Evolutionary conservation across 352 stramenopile genomes (phyloP).

Genomic region (Phytophthora podocarpi): DNA sequence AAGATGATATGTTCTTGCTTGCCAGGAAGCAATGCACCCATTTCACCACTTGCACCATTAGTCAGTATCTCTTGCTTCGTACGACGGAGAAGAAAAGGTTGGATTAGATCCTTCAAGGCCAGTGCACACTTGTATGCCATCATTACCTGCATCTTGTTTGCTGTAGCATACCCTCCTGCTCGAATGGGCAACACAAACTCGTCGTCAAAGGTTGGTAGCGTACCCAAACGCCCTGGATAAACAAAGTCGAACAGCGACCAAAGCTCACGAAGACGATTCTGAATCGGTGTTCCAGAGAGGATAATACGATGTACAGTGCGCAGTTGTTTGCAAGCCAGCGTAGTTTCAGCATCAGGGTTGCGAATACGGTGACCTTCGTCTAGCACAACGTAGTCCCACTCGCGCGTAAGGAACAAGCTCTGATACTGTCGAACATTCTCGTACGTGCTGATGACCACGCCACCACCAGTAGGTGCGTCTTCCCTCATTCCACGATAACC

Average conservation of each 20-base stretch:
- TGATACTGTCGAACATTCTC: conserved; percentile 94
- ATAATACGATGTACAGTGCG: conserved; percentile 92
- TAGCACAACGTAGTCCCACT: conserved; percentile 98
- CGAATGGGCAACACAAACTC: conserved; percentile 98
- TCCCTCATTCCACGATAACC: conserved; percentile 6
- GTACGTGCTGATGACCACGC: conserved; percentile 97
- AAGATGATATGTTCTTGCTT: conserved; percentile 99
- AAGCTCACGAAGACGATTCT: conserved; percentile 96
- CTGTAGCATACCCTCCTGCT: conserved; percentile 92
- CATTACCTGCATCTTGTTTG: conserved; percentile 94
- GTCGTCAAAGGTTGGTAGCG: conserved; percentile 96
- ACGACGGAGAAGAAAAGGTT: conserved; percentile 95
- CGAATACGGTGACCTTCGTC: conserved; percentile 99
- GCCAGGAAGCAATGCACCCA: conserved; percentile 78
- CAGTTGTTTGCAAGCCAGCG: conserved; percentile 93
- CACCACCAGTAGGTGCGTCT: conserved; percentile 47
- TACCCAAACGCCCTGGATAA: conserved; percentile 97
- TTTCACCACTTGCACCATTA: conserved; percentile 23
- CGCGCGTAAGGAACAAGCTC: conserved; percentile 88
- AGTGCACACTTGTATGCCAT: conserved; percentile 97
- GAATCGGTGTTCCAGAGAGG: conserved; percentile 91
- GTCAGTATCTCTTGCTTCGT: conserved; percentile 95
- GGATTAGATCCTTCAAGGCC: conserved; percentile 96
- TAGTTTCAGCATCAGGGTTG: conserved; percentile 98
- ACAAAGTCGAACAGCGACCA: conserved; percentile 99